A percentile compares a stretch with the other conserved stretches of the same genome.
phyloP scores from a whole-genome alignment of 2,329 filamentous ascomycete species.

The Ophiostoma quercus region DNA sequence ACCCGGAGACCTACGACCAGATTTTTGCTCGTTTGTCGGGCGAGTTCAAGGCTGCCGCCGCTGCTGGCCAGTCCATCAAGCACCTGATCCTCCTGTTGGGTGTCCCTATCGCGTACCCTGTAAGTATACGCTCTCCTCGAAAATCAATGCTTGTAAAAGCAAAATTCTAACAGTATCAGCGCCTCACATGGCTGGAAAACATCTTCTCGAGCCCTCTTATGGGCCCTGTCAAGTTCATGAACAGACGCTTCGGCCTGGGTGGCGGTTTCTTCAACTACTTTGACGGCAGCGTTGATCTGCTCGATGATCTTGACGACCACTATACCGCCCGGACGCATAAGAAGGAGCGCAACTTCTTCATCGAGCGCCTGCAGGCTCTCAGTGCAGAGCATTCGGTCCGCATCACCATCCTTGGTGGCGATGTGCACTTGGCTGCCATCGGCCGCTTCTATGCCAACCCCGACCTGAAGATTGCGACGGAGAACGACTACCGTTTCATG shows the following conservation, averaged over 20 bases:
- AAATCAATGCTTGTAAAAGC: not conserved
- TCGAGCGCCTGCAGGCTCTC: constrained; percentile 76
- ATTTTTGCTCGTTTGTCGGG: constrained; percentile 71
- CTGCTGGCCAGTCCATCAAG: constrained; percentile 68
- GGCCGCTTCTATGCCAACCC: constrained; percentile 94
- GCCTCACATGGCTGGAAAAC: constrained; percentile 94
- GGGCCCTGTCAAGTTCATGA: constrained; percentile 80
- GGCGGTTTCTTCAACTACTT: constrained; percentile 90
- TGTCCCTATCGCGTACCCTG: constrained; percentile 77
- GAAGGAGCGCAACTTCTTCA: constrained; percentile 70
- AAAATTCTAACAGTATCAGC: constrained; percentile 35
- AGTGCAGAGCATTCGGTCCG: constrained; percentile 82
- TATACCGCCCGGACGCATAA: constrained; percentile 93
- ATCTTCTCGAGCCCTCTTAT: constrained; percentile 82
- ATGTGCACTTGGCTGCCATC: constrained; percentile 86
- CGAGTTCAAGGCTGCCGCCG: constrained; percentile 63
- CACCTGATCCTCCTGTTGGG: constrained; percentile 84
- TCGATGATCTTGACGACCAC: constrained; percentile 92
- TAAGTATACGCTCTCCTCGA: constrained; percentile 35
- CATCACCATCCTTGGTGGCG: constrained; percentile 86
- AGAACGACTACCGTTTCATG: constrained; percentile 90
- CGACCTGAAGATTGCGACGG: constrained; percentile 66
- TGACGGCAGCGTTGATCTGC: constrained; percentile 84
- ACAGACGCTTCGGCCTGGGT: constrained; percentile 80
- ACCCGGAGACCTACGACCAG: constrained; percentile 80